phyloP scores from a whole-genome alignment of 208 protist genomes.

The Acanthamoeba lenticulata region DNA sequence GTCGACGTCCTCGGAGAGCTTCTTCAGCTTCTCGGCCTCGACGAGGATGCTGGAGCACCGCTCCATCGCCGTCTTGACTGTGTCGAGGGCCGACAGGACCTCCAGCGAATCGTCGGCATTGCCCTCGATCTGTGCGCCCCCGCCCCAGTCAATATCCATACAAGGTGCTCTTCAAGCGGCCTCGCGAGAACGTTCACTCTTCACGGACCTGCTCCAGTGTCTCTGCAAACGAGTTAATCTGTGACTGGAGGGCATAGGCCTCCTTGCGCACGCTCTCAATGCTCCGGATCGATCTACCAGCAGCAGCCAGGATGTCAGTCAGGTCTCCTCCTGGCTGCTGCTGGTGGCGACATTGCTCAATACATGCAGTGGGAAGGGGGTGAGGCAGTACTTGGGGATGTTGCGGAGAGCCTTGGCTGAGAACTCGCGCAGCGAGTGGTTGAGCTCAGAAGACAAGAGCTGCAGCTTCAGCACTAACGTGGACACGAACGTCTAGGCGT shows the following conservation, averaged over 20 bases:
- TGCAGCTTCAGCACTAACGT: conserved; percentile 50
- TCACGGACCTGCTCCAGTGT: not conserved
- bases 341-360: too few species aligned
- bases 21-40: conserved; percentile 32
- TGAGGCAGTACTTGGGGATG: conserved; percentile 7
- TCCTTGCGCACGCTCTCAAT: conserved; percentile 40
- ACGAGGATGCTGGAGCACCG: conserved; percentile 26
- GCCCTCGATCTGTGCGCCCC: not conserved
- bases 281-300: conserved; percentile 1
- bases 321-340: too few species aligned
- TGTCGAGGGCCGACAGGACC: not conserved
- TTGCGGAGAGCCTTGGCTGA: not conserved
- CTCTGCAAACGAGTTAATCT: not conserved
- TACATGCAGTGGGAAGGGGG: not conserved
- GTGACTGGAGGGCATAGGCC: not conserved
- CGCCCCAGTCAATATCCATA: not conserved
- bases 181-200: not conserved
- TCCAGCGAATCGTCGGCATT: conserved; percentile 10
- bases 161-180: not conserved
- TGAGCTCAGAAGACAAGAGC: conserved; percentile 49
- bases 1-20: conserved; percentile 26
- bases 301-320: not conserved
- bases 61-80: conserved; percentile 29
- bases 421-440: conserved; percentile 50
- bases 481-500: not conserved